These are phyloP conservation scores for Nicotiana rustica DNA, from an alignment of 305 asterid species.

Conservation along the genomic window DNA sequence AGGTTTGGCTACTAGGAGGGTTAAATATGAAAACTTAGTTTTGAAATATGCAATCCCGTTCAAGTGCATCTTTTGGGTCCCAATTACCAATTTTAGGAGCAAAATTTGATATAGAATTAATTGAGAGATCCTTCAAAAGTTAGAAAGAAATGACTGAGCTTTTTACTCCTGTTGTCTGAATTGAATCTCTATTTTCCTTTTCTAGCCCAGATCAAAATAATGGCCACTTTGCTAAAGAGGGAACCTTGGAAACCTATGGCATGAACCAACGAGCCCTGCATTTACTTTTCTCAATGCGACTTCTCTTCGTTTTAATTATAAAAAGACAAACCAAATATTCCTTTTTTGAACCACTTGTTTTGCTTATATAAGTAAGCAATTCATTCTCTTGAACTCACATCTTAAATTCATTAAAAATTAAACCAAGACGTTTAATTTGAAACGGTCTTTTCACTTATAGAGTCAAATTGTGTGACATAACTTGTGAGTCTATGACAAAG, in stretches of 20 bases:
- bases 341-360: background rate
- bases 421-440: background rate
- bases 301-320: background rate
- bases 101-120: background rate
- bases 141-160: background rate
- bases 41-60: slow-evolving; percentile 21
- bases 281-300: background rate
- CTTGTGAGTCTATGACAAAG: background rate
- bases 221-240: background rate
- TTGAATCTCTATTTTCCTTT: background rate
- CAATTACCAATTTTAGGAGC: background rate
- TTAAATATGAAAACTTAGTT: background rate
- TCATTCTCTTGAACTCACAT: background rate
- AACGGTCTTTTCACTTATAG: background rate
- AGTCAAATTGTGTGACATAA: background rate
- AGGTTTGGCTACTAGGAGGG: background rate
- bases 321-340: background rate
- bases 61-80: slow-evolving; percentile 31
- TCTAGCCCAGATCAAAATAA: slow-evolving; percentile 19
- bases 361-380: background rate
- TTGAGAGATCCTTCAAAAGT: slow-evolving; percentile 5
- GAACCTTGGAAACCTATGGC: background rate
- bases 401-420: background rate
- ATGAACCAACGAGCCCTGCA: background rate
- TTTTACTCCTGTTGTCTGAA: background rate